Evolutionary conservation across 164 flowering plant species (phyloP).

Genomic region (Vitis amurensis): DNA sequence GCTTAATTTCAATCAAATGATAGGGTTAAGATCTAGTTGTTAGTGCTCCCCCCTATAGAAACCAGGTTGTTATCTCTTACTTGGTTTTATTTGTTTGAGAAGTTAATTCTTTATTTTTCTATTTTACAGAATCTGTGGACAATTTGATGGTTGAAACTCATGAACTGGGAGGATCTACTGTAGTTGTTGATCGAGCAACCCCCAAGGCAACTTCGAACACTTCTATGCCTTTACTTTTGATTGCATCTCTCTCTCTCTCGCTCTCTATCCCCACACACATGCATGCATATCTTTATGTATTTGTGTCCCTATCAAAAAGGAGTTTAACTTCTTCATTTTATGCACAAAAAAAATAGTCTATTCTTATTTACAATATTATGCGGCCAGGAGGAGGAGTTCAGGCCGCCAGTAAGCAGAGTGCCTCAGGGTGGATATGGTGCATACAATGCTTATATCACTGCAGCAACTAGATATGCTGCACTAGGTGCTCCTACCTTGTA

Average conservation of each 20-base stretch:
- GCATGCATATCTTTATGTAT: neutral
- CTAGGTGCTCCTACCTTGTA: constrained; percentile 95
- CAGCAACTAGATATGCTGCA: constrained; percentile 97
- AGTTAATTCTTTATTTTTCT: neutral
- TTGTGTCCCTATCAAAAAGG: neutral
- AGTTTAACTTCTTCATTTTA: neutral
- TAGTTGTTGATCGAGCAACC: constrained; percentile 97
- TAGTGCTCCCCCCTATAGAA: too few species aligned
- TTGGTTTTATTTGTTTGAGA: too few species aligned
- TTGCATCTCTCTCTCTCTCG: neutral
- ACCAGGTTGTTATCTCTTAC: too few species aligned
- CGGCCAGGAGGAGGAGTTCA: constrained; percentile 76
- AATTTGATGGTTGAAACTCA: constrained; percentile 85
- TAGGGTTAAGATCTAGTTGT: neutral
- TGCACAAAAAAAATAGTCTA: neutral
- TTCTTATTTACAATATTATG: neutral
- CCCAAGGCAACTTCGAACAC: constrained; percentile 65
- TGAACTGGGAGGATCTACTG: constrained; percentile 87
- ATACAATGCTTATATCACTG: constrained; percentile 88
- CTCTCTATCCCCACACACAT: too few species aligned
- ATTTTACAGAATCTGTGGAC: constrained; percentile 82
- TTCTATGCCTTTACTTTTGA: neutral
- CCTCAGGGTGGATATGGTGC: constrained; percentile 90
- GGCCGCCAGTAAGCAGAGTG: constrained; percentile 67
- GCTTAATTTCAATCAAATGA: neutral